A percentile compares a stretch with the other conserved stretches of the same genome.
Conservation (phyloP, 306 rosid genomes). For the Erythrophleum fordii region DNA sequence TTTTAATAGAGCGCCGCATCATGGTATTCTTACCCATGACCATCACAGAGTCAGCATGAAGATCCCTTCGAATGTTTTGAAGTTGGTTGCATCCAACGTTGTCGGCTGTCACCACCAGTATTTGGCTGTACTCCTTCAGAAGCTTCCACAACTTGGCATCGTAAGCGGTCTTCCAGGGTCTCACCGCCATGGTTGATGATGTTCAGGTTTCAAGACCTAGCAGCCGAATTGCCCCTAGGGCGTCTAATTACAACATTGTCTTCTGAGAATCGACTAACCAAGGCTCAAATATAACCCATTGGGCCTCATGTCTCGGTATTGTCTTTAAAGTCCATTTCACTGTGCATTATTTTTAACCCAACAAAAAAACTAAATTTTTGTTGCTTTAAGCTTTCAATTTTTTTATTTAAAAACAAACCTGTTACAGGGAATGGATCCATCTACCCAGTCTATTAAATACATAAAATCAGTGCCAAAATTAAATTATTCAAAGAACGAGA, state of each 20-base stretch:
- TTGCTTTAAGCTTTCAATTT: too few relatives aligned
- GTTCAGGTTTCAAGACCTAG: background rate
- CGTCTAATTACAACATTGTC: too few relatives aligned
- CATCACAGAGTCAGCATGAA: slow-evolving; percentile 68
- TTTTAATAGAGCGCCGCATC: slow-evolving; percentile 54
- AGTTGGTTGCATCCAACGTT: slow-evolving; percentile 75
- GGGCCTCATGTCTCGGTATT: background rate
- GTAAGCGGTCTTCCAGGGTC: slow-evolving; percentile 65
- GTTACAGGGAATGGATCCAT: too few relatives aligned
- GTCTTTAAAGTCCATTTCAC: too few relatives aligned
- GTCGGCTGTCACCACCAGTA: slow-evolving; percentile 73
- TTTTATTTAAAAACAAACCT: too few relatives aligned
- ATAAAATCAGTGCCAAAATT: too few relatives aligned
- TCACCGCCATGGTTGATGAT: slow-evolving; percentile 53
- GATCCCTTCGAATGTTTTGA: slow-evolving; percentile 67
- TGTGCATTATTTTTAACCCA: too few relatives aligned
- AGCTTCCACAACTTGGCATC: slow-evolving; percentile 73
- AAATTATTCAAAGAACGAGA: too few relatives aligned
- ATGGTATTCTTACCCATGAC: slow-evolving; percentile 82
- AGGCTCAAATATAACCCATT: background rate
- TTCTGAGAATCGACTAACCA: background rate
- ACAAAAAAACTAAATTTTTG: too few relatives aligned
- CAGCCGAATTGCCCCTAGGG: too few relatives aligned
- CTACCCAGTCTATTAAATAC: too few relatives aligned
- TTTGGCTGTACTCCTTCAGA: slow-evolving; percentile 64